Percentiles rank a stretch among this genome's conserved stretches.
phyloP scores from a whole-genome alignment of 176 grass and related monocot genomes.

The Chloris gayana region DNA sequence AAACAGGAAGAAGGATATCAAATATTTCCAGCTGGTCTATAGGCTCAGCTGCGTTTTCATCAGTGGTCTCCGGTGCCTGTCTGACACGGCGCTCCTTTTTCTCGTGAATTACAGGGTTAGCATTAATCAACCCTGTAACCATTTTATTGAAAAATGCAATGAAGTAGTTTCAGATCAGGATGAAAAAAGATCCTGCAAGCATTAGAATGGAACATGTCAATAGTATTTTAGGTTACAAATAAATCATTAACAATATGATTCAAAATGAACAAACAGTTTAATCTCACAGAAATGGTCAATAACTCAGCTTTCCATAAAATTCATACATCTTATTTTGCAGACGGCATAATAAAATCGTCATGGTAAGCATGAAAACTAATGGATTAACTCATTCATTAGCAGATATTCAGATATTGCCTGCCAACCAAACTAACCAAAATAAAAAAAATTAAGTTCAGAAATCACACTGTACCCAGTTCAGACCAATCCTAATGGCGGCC shows the following conservation, averaged over 20 bases:
- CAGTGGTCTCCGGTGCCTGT: conserved; percentile 41
- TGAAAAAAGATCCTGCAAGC: neutral
- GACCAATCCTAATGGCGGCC: neutral
- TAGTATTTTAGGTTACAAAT: neutral
- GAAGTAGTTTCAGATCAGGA: neutral
- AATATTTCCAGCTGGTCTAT: conserved; percentile 96
- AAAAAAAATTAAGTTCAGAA: neutral
- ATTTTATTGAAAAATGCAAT: conserved; percentile 31
- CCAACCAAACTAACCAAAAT: neutral
- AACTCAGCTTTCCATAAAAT: neutral
- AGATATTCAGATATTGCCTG: neutral
- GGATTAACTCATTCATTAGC: neutral
- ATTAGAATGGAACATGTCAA: neutral
- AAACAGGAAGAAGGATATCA: conserved; percentile 68
- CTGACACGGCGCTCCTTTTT: conserved; percentile 63
- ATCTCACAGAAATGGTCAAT: neutral
- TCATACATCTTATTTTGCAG: neutral
- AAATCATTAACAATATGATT: neutral
- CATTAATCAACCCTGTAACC: conserved; percentile 85
- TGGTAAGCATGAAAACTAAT: neutral
- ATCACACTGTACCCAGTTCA: neutral
- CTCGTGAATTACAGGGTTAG: conserved; percentile 79
- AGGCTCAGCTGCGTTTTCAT: conserved; percentile 68
- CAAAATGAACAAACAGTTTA: neutral
- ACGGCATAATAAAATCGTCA: neutral